Evolutionary conservation across 2,329 filamentous ascomycete genomes (phyloP).

Genomic region (Anisogramma anomala): DNA sequence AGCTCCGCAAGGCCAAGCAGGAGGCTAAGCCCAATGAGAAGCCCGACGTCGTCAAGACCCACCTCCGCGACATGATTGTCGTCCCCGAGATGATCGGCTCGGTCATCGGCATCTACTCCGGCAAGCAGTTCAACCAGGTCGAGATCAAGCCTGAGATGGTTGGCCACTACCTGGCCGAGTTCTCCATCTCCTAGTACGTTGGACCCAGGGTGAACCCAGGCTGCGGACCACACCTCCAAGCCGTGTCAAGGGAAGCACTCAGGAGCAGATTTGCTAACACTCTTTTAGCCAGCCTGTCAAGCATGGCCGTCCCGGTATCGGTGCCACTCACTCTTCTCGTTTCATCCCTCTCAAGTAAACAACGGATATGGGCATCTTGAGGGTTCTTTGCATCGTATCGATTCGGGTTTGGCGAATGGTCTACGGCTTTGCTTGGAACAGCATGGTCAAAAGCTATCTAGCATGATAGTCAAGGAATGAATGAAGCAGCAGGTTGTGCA

Average conservation of each 20-base stretch:
- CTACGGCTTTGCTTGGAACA: constrained; percentile 39
- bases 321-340: constrained; percentile 99
- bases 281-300: constrained; percentile 87
- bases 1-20: constrained; percentile 99
- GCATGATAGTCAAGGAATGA: constrained; percentile 33
- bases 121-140: constrained; percentile 99
- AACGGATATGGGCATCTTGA: constrained; percentile 34
- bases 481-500: constrained; percentile 19
- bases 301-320: constrained; percentile 99
- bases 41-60: constrained; percentile 98
- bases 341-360: constrained; percentile 99
- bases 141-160: constrained; percentile 99
- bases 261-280: constrained; percentile 35
- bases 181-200: constrained; percentile 99
- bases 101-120: constrained; percentile 98
- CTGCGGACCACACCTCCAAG: not conserved
- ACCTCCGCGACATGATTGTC: constrained; percentile 99
- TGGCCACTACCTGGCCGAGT: constrained; percentile 97
- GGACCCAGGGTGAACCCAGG: not conserved
- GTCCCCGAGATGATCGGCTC: constrained; percentile 99
- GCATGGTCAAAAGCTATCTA: constrained; percentile 29
- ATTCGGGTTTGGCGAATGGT: constrained; percentile 42
- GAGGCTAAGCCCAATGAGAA: constrained; percentile 99
- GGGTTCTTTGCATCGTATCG: constrained; percentile 42
- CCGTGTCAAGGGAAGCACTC: not conserved